These are phyloP conservation scores for Hibiscus syriacus DNA, from an alignment of 345 rosid species.

Conservation along the genomic window DNA sequence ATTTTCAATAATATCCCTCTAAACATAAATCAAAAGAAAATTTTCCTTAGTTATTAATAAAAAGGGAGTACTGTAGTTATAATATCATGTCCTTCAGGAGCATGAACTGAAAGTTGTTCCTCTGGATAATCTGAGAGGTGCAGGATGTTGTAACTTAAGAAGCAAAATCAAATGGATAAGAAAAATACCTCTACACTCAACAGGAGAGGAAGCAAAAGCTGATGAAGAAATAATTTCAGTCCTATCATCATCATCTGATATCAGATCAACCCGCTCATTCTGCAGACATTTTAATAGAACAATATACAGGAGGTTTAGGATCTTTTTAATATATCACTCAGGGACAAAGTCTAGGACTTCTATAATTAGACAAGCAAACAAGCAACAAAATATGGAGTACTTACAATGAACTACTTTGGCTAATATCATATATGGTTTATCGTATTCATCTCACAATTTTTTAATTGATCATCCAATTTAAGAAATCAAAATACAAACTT, in stretches of 20 bases:
- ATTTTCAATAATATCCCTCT: no score
- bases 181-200: no score
- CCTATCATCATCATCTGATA: constrained; percentile 19
- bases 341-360: background rate
- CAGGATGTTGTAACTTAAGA: background rate
- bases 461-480: no score
- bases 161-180: background rate
- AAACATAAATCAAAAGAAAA: no score
- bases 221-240: constrained; percentile 13
- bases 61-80: constrained; percentile 24
- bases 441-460: no score
- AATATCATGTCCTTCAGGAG: constrained; percentile 20
- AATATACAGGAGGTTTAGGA: constrained; percentile 7
- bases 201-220: constrained; percentile 18
- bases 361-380: no score
- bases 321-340: background rate
- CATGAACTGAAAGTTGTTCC: constrained; percentile 1
- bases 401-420: no score
- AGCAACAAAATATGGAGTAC: no score
- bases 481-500: no score
- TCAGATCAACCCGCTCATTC: constrained; percentile 24
- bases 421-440: no score
- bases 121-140: no score
- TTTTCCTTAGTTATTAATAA: constrained; percentile 7
- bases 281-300: constrained; percentile 24